phyloP scores from a whole-genome alignment of 495 filamentous ascomycete species.

The Talaromyces thailandensis region DNA sequence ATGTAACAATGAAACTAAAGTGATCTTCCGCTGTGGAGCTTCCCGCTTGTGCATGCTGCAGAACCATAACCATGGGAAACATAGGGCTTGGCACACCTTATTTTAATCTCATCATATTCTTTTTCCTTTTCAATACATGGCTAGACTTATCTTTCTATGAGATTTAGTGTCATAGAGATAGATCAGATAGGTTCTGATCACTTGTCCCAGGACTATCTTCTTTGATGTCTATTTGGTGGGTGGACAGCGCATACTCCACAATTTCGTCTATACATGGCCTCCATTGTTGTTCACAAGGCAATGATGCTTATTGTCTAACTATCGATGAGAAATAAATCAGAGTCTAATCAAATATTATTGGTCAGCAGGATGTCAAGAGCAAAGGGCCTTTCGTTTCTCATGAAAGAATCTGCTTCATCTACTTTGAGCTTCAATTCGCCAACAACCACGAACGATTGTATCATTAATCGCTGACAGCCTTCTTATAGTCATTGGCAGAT shows the following conservation, averaged over 20 bases:
- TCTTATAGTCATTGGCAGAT: not conserved
- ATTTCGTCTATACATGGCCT: not conserved
- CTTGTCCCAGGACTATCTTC: not conserved
- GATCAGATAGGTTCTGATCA: not conserved
- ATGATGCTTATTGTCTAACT: not conserved
- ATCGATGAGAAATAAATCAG: not conserved
- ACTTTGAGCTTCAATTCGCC: not conserved
- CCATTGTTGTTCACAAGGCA: not conserved
- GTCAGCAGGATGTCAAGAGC: not conserved
- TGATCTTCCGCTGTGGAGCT: not conserved
- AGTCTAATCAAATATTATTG: not conserved
- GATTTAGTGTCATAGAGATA: not conserved
- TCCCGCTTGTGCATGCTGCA: not conserved
- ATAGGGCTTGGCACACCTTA: constrained; percentile 4
- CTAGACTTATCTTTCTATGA: not conserved
- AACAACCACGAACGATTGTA: not conserved
- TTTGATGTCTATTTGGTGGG: not conserved
- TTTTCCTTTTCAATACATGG: not conserved
- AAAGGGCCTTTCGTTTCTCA: not conserved
- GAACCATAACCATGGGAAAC: not conserved
- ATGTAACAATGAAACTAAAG: not conserved
- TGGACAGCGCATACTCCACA: not conserved
- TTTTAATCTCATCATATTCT: not conserved
- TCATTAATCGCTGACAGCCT: not conserved
- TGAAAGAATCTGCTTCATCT: not conserved